These are phyloP conservation scores for Cryphonectria radicalis DNA, from an alignment of 2,329 filamentous ascomycete genomes.

Conservation along the genomic window DNA sequence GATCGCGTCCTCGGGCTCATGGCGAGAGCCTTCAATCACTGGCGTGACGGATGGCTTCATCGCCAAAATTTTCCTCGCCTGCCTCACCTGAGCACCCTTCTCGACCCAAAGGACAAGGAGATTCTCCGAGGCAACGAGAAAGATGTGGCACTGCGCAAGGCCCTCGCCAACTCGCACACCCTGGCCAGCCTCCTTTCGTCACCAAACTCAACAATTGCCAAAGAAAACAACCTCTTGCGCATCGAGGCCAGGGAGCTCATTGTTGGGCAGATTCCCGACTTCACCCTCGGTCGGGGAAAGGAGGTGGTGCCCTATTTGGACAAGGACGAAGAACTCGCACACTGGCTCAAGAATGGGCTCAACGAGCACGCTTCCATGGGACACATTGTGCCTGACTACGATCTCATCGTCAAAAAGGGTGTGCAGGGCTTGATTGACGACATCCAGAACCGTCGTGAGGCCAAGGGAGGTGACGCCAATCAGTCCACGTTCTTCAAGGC, in stretches of 20 bases:
- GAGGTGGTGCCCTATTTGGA: conserved; percentile 22
- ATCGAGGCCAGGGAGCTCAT: conserved; percentile 14
- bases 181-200: conserved; percentile 8
- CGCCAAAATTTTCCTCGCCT: conserved; percentile 15
- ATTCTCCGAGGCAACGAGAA: conserved; percentile 2
- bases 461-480: neutral
- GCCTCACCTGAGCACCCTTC: neutral
- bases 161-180: conserved; percentile 6
- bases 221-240: conserved; percentile 5
- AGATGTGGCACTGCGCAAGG: conserved; percentile 8
- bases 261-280: conserved; percentile 19
- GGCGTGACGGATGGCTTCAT: conserved; percentile 22
- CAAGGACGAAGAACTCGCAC: conserved; percentile 13
- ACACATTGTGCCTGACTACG: conserved; percentile 17
- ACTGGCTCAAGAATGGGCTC: conserved; percentile 15
- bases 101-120: conserved; percentile 11
- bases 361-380: conserved; percentile 23
- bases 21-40: conserved; percentile 22
- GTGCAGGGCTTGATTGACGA: conserved; percentile 2
- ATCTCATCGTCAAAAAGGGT: conserved; percentile 13
- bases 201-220: neutral
- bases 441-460: neutral
- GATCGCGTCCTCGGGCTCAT: conserved; percentile 19
- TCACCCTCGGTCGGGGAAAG: conserved; percentile 20
- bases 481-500: neutral